phyloP scores from a whole-genome alignment of 202 grass and related monocot genomes.

The Schoenoplectus tabernaemontani region DNA sequence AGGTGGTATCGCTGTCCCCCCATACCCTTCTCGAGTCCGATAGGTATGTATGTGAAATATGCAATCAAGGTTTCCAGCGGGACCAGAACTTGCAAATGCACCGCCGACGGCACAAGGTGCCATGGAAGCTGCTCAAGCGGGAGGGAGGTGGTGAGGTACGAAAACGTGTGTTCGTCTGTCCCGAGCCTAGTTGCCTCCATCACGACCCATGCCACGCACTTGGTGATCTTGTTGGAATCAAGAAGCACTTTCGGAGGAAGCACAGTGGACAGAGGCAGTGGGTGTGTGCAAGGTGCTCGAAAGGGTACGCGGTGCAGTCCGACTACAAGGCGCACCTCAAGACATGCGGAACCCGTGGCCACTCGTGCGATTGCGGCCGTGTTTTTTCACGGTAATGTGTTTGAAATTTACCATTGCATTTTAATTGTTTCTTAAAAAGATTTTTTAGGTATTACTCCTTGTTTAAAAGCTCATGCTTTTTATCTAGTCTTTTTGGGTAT shows the following conservation, averaged over 20 bases:
- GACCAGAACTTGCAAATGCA: slow-evolving; percentile 50
- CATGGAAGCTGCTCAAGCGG: slow-evolving; percentile 38
- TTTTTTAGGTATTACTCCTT: slow-evolving; percentile 21
- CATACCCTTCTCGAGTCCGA: slow-evolving; percentile 47
- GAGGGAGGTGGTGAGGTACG: slow-evolving; percentile 15
- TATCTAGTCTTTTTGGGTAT: slow-evolving; percentile 27
- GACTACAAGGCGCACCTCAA: slow-evolving; percentile 45
- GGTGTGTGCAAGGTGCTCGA: slow-evolving; percentile 29
- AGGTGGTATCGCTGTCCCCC: slow-evolving; percentile 74
- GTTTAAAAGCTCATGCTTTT: slow-evolving; percentile 28
- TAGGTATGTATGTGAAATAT: slow-evolving; percentile 38
- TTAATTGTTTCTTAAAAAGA: slow-evolving; percentile 3
- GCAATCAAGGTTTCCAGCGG: slow-evolving; percentile 43
- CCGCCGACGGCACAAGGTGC: slow-evolving; percentile 41
- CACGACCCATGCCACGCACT: slow-evolving; percentile 36
- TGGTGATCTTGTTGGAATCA: slow-evolving; percentile 48
- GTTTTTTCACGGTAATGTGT: slow-evolving; percentile 37
- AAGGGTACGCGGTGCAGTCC: slow-evolving; percentile 37
- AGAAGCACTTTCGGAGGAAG: slow-evolving; percentile 45
- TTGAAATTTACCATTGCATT: background rate
- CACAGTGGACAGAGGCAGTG: slow-evolving; percentile 48
- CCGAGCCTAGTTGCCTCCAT: slow-evolving; percentile 36
- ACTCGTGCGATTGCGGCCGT: slow-evolving; percentile 36
- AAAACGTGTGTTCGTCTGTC: slow-evolving; percentile 38
- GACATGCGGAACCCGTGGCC: slow-evolving; percentile 37